These are phyloP conservation scores for Hericium alpestre DNA, from an alignment of 768 basidiomycete species.

Conservation along the genomic window DNA sequence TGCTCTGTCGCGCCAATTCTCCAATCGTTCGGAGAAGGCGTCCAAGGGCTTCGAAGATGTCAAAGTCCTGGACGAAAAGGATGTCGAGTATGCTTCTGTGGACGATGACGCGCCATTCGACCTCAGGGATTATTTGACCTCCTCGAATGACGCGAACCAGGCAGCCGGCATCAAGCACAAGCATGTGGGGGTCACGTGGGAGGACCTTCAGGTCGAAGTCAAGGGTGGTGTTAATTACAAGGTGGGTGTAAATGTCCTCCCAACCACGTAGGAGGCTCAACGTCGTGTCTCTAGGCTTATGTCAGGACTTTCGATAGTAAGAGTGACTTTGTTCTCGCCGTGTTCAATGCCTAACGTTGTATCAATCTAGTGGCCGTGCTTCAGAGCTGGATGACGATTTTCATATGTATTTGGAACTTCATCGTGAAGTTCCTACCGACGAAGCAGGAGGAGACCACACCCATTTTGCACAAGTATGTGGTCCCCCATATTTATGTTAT, in stretches of 20 bases:
- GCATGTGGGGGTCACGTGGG: slow-evolving; percentile 70
- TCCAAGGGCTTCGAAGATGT: background rate
- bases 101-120: slow-evolving; percentile 36
- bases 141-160: slow-evolving; percentile 57
- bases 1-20: background rate
- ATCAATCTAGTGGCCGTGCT: slow-evolving; percentile 1
- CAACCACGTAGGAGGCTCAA: background rate
- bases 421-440: background rate
- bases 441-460: background rate
- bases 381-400: background rate
- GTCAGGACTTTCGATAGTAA: slow-evolving; percentile 52
- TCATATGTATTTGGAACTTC: background rate
- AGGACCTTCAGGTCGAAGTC: slow-evolving; percentile 54
- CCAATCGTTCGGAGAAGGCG: background rate
- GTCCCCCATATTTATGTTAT: background rate
- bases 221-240: slow-evolving; percentile 46
- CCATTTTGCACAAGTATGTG: slow-evolving; percentile 5
- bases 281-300: slow-evolving; percentile 30
- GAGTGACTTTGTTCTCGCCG: slow-evolving; percentile 12
- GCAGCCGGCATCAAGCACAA: slow-evolving; percentile 61
- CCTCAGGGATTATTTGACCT: slow-evolving; percentile 56
- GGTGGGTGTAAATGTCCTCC: slow-evolving; percentile 22
- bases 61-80: slow-evolving; percentile 13
- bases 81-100: slow-evolving; percentile 34
- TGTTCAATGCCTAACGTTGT: background rate